Percentiles rank a stretch among this genome's conserved stretches.
Evolutionary conservation across 345 rosid species (phyloP).

Genomic region (Sonneratia caseolaris): DNA sequence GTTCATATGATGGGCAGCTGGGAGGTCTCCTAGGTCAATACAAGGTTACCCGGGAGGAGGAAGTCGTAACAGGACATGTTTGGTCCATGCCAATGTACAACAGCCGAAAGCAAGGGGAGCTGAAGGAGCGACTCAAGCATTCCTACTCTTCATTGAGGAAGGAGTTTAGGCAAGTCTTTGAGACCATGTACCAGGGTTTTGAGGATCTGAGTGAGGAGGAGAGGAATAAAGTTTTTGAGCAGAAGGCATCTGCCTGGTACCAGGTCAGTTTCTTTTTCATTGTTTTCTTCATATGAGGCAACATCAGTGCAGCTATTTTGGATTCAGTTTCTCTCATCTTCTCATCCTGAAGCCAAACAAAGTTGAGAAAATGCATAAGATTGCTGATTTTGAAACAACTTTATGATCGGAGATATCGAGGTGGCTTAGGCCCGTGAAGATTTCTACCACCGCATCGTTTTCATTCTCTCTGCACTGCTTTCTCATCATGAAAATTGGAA

Average conservation of each 20-base stretch:
- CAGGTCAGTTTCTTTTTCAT: conserved; percentile 23
- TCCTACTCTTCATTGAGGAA: conserved; percentile 59
- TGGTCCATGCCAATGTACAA: conserved; percentile 81
- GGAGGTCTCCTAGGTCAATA: conserved; percentile 67
- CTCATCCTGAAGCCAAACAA: no score
- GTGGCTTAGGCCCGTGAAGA: no score
- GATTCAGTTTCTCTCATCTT: not conserved
- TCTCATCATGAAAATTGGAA: not conserved
- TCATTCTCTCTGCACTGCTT: not conserved
- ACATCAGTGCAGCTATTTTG: not conserved
- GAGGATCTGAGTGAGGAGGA: conserved; percentile 49
- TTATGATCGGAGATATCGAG: not conserved
- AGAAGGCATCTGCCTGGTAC: conserved; percentile 91
- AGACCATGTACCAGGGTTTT: conserved; percentile 31
- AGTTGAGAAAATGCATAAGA: not conserved
- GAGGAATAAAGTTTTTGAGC: conserved; percentile 46
- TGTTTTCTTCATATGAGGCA: not conserved
- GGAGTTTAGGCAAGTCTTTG: conserved; percentile 62
- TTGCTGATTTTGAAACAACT: not conserved
- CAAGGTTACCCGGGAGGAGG: conserved; percentile 79
- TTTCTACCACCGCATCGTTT: no score
- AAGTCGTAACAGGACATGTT: conserved; percentile 82
- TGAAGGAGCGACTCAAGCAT: conserved; percentile 68
- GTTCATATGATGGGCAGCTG: conserved; percentile 65
- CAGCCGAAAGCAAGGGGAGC: conserved; percentile 64